phyloP scores from a whole-genome alignment of 176 grass and related monocot species.

The Hordeum vulgare region DNA sequence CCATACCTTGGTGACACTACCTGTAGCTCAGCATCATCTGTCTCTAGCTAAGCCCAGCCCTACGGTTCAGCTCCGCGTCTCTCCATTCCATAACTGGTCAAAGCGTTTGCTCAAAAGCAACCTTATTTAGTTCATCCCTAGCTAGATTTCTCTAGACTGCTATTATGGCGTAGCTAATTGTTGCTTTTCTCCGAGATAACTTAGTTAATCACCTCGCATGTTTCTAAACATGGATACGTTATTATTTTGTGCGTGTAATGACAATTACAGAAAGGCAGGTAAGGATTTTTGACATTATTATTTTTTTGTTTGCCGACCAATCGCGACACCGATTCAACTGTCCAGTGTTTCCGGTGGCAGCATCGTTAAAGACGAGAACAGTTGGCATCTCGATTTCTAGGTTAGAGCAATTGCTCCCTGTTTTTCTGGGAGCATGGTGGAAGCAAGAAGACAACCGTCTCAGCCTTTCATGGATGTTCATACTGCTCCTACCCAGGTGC shows the following conservation, averaged over 20 bases:
- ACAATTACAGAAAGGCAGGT: not conserved
- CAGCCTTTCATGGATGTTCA: conserved; percentile 18
- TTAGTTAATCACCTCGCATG: not conserved
- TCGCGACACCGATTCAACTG: not conserved
- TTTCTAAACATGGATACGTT: not conserved
- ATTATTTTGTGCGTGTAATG: not conserved
- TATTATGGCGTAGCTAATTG: not conserved
- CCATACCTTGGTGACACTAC: not conserved
- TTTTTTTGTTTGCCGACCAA: not conserved
- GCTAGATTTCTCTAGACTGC: not conserved
- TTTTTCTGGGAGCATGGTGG: not conserved
- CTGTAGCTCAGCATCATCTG: not conserved
- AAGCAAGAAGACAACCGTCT: not conserved
- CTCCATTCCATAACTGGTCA: not conserved
- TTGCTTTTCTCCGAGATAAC: not conserved
- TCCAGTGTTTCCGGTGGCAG: not conserved
- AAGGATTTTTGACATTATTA: not conserved
- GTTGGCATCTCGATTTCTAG: conserved; percentile 28
- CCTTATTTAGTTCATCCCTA: not conserved
- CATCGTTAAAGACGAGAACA: conserved; percentile 13
- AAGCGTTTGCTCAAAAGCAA: not conserved
- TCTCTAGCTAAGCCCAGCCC: not conserved
- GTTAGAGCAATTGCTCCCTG: not conserved
- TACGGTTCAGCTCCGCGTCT: not conserved
- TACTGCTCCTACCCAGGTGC: not conserved